Evolutionary conservation across 768 basidiomycete species (phyloP).

Genomic region (Auriculariales sp.): DNA sequence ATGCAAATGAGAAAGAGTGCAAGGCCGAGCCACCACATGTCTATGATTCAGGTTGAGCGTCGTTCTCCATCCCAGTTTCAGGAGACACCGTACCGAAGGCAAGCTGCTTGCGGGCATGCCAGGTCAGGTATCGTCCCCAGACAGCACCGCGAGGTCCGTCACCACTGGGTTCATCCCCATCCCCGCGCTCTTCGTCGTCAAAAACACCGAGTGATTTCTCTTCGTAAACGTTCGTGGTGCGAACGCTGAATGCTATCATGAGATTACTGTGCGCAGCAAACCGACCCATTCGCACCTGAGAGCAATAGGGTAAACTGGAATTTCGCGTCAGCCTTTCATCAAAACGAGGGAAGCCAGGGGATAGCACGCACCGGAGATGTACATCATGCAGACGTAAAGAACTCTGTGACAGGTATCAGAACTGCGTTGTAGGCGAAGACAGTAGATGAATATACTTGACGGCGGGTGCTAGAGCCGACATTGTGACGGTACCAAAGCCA

Average conservation of each 20-base stretch:
- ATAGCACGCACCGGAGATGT: conserved; percentile 61
- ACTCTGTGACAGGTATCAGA: conserved; percentile 35
- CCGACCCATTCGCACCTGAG: conserved; percentile 39
- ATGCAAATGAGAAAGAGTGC: conserved; percentile 86
- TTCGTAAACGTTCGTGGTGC: conserved; percentile 84
- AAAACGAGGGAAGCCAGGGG: conserved; percentile 4
- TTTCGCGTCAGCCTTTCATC: conserved; percentile 2
- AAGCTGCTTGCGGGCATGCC: conserved; percentile 78
- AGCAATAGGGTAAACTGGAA: conserved; percentile 50
- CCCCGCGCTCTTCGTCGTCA: conserved; percentile 32
- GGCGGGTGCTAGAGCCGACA: conserved; percentile 71
- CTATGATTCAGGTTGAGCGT: conserved; percentile 22
- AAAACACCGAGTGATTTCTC: conserved; percentile 82
- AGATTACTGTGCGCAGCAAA: neutral
- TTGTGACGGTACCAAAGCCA: conserved; percentile 66
- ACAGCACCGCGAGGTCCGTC: conserved; percentile 39
- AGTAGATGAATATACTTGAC: no score
- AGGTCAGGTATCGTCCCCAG: conserved; percentile 64
- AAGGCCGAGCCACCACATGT: conserved; percentile 91
- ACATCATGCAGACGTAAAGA: conserved; percentile 89
- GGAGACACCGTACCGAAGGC: conserved; percentile 56
- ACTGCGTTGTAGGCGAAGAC: no score
- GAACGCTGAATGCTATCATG: conserved; percentile 39
- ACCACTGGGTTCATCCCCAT: conserved; percentile 30
- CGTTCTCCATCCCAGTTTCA: neutral